Evolutionary conservation across 306 rosid genomes (phyloP), one percentile per base, ranked within the genome.

Genomic region (Dryas octopetala): DNA sequence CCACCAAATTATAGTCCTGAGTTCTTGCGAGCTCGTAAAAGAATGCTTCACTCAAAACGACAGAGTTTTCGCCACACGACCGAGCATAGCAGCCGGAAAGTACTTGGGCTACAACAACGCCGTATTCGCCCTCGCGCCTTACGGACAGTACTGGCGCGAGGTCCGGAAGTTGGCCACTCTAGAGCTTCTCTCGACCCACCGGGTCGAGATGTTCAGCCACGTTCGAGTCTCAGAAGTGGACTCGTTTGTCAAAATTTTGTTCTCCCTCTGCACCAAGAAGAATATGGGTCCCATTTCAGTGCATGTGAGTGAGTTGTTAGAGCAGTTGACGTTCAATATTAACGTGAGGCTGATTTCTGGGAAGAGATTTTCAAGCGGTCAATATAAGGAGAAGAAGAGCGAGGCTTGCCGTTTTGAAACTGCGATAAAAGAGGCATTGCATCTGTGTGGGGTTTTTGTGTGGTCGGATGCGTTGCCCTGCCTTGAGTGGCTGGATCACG

Each of bases 141-240:
- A 91, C 23, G 96, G 93, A 0, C 38, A 58, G 11, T 89, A 87
- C 49, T 91, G 96, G 93, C 83, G 93, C 4, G 79, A 91, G 3
- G 26, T 84, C 15, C 84, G 96, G 15, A 91, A 88, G 71, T 63
- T 87, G n/a, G 78, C 71, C 78, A 64, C n/a, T 0, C 77, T 62
- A 0, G 80, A 78, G 69, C 77, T 78, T 11, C 82, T 83, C 14
- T 83, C 86, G 2, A 59, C 43, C 58, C 80, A 58, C 16, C 41
- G 77, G 7, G 83, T 88, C 45, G 78, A 90, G 15, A 58, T 63
- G 75, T 77, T 83, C 1, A 80, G 73, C 47, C 88, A 83, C 62
- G 80, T 84, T 0, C 73, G 88, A 38, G 83, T 76, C 71, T 38
- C 49, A 0, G 90, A 90, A 43, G 65, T 73, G 7, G 70, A 40